These are phyloP conservation scores for Parietichytrium sp. DNA, from an alignment of 108 stramenopile genomes.

Conservation along the genomic window DNA sequence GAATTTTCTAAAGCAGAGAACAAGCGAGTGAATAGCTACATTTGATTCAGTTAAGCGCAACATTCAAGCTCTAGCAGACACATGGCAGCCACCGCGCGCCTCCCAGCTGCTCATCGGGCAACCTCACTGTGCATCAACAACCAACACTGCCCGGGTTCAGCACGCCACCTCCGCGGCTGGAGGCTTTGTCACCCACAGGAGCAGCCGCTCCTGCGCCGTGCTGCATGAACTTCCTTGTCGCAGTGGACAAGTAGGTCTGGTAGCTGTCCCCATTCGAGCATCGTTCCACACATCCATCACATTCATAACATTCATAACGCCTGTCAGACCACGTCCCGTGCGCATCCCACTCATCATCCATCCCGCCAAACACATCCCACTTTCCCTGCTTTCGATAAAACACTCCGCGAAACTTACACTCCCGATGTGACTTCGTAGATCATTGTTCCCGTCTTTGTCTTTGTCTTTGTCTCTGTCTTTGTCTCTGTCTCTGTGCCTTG, in stretches of 20 bases:
- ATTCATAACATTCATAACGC: background rate
- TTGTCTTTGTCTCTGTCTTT: no score
- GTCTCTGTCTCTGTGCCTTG: no score
- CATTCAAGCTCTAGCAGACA: background rate
- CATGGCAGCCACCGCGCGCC: background rate
- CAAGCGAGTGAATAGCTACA: background rate
- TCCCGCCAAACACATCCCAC: background rate
- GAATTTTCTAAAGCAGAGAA: background rate
- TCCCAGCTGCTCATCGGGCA: background rate
- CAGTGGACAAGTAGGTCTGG: slow-evolving; percentile 28
- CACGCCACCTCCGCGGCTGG: background rate
- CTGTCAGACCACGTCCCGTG: background rate
- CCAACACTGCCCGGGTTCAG: slow-evolving; percentile 25
- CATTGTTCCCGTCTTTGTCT: no score
- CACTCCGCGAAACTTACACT: background rate
- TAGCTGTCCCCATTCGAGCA: background rate
- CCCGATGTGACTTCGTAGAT: slow-evolving; percentile 33
- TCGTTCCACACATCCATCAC: background rate
- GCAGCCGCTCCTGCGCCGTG: background rate
- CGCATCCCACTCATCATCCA: background rate
- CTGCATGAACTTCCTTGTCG: slow-evolving; percentile 3
- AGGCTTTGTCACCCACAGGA: background rate
- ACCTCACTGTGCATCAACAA: background rate
- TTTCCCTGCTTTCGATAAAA: background rate
- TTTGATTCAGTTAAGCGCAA: background rate